phyloP scores from a whole-genome alignment of 768 basidiomycete genomes.

The Kwoniella mangroviensis region DNA sequence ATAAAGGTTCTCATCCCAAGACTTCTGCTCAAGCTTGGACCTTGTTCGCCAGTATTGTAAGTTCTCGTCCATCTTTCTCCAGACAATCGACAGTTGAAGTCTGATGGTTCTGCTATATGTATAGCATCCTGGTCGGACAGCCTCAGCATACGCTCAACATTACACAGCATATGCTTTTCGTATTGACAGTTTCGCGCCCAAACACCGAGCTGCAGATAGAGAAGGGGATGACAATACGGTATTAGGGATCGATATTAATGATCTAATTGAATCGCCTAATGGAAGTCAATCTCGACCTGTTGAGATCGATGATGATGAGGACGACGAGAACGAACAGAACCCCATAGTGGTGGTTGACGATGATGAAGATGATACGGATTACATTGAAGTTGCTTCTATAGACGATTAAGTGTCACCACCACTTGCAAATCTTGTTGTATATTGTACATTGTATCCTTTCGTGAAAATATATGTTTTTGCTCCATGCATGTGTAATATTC shows the following conservation, averaged over 20 bases:
- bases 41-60: conserved; percentile 15
- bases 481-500: too few species aligned
- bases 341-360: conserved; percentile 7
- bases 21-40: conserved; percentile 7
- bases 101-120: neutral
- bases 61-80: neutral
- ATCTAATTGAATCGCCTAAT: neutral
- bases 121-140: conserved; percentile 12
- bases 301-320: conserved; percentile 7
- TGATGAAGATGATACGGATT: conserved; percentile 8
- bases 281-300: conserved; percentile 14
- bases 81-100: neutral
- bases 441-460: neutral
- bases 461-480: too few species aligned
- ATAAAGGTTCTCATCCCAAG: conserved; percentile 3
- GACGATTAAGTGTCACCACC: neutral
- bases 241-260: neutral
- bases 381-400: neutral
- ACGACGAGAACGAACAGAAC: conserved; percentile 1
- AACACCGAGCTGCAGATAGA: neutral
- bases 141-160: conserved; percentile 15
- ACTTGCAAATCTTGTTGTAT: neutral
- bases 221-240: neutral
- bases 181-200: conserved; percentile 10
- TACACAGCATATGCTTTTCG: conserved; percentile 9